Evolutionary conservation across 768 basidiomycete genomes (phyloP).

Genomic region (Boletus tomentosulus): DNA sequence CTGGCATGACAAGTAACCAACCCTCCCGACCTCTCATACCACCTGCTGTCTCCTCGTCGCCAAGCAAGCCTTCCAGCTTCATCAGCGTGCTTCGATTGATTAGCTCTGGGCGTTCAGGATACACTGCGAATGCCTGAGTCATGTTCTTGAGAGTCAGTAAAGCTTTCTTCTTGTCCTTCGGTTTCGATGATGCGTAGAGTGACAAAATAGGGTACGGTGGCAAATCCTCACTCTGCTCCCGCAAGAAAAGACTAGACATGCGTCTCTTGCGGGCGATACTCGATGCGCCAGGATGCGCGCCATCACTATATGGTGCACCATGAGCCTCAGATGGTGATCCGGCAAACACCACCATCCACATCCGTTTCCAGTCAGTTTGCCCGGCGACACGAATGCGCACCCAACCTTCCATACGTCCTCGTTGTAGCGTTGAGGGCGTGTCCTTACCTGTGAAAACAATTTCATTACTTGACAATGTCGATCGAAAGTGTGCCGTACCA

Average conservation of each 20-base stretch:
- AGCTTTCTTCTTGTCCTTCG: slow-evolving; percentile 70
- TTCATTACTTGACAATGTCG: slow-evolving; percentile 28
- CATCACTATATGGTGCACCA: slow-evolving; percentile 25
- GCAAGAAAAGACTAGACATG: slow-evolving; percentile 60
- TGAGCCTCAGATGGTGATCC: slow-evolving; percentile 32
- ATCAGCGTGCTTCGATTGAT: slow-evolving; percentile 87
- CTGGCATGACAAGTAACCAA: slow-evolving; percentile 91
- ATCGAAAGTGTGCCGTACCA: slow-evolving; percentile 27
- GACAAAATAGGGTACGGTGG: slow-evolving; percentile 43
- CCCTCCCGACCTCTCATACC: slow-evolving; percentile 69
- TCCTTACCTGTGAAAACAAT: slow-evolving; percentile 36
- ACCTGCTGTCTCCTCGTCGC: slow-evolving; percentile 69
- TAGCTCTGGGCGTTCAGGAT: slow-evolving; percentile 91
- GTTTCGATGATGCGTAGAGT: slow-evolving; percentile 60
- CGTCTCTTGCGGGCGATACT: slow-evolving; percentile 42
- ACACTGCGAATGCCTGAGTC: slow-evolving; percentile 89
- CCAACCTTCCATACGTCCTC: slow-evolving; percentile 87
- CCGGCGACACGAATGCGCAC: slow-evolving; percentile 88
- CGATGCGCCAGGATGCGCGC: slow-evolving; percentile 22
- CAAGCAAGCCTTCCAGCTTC: slow-evolving; percentile 85
- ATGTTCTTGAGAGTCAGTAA: slow-evolving; percentile 66
- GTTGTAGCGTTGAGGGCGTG: slow-evolving; percentile 58
- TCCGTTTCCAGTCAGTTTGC: slow-evolving; percentile 93
- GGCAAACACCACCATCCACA: slow-evolving; percentile 76
- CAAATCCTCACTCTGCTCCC: slow-evolving; percentile 39